A percentile compares a stretch with the other conserved stretches of the same genome.
Evolutionary conservation across 306 rosid species (phyloP).

Genomic region (Quercus cerris): DNA sequence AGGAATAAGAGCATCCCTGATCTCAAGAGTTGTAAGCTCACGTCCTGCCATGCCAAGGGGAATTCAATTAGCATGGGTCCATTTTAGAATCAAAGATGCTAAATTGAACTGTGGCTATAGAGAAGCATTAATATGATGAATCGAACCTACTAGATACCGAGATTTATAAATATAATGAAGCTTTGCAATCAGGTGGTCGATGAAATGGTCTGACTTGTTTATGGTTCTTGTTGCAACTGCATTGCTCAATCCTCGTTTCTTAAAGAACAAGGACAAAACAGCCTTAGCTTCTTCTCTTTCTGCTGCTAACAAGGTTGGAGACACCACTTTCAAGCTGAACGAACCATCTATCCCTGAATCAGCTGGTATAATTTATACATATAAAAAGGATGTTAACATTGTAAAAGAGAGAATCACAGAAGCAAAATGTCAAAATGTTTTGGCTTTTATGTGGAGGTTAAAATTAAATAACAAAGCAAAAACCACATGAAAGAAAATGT

Average conservation of each 20-base stretch:
- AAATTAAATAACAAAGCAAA: slow-evolving; percentile 5
- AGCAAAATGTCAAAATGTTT: neutral
- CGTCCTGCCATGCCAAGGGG: slow-evolving; percentile 54
- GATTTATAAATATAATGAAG: slow-evolving; percentile 81
- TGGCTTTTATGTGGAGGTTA: neutral
- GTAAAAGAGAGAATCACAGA: neutral
- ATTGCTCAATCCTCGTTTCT: slow-evolving; percentile 77
- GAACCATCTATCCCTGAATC: slow-evolving; percentile 56
- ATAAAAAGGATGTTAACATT: slow-evolving; percentile 11
- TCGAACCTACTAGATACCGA: slow-evolving; percentile 93
- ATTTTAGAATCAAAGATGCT: slow-evolving; percentile 4
- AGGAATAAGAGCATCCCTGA: slow-evolving; percentile 76
- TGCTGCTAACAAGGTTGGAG: slow-evolving; percentile 69
- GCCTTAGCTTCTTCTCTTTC: slow-evolving; percentile 98
- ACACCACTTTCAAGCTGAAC: slow-evolving; percentile 34
- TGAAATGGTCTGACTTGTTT: slow-evolving; percentile 68
- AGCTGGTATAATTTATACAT: slow-evolving; percentile 11
- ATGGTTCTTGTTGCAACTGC: slow-evolving; percentile 72
- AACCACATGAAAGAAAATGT: slow-evolving; percentile 12
- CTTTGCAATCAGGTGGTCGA: slow-evolving; percentile 73
- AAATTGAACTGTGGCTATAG: neutral
- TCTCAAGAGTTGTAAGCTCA: slow-evolving; percentile 91
- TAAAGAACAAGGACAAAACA: slow-evolving; percentile 73
- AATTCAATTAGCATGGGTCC: slow-evolving; percentile 19
- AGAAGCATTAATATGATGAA: slow-evolving; percentile 30